Conservation (phyloP, 2,329 filamentous ascomycete species). For the Paraconiothyrium sp. region DNA sequence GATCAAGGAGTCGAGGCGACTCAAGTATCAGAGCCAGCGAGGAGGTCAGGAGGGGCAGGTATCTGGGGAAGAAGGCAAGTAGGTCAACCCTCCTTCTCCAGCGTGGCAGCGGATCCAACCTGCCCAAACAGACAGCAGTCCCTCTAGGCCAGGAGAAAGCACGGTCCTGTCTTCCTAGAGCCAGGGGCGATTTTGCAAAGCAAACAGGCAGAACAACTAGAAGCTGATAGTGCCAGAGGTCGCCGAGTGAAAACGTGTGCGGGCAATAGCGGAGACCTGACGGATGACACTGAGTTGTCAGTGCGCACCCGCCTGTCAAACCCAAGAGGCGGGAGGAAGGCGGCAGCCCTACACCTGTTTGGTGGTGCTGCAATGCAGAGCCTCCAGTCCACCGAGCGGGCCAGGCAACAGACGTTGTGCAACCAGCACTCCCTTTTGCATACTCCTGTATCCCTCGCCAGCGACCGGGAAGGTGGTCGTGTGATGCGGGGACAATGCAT, state of each 20-base stretch:
- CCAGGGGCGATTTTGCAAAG: background rate
- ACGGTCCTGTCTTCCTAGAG: background rate
- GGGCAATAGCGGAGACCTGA: background rate
- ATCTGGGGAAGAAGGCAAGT: slow-evolving; percentile 11
- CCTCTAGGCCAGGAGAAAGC: background rate
- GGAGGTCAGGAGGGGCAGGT: slow-evolving; percentile 19
- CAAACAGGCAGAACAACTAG: background rate
- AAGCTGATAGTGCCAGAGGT: background rate
- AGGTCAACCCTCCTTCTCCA: slow-evolving; percentile 1
- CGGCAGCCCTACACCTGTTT: background rate
- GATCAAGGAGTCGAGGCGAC: background rate
- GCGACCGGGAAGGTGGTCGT: slow-evolving; percentile 1
- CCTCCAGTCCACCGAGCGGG: background rate
- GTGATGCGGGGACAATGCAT: slow-evolving; percentile 2
- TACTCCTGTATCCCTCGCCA: background rate
- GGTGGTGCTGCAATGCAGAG: background rate
- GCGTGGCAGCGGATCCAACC: slow-evolving; percentile 7
- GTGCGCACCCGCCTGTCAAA: slow-evolving; percentile 7
- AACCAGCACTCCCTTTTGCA: slow-evolving; percentile 3
- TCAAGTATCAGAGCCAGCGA: slow-evolving; percentile 20
- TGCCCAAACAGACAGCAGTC: slow-evolving; percentile 4
- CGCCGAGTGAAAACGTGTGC: background rate
- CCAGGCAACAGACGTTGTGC: slow-evolving; percentile 2
- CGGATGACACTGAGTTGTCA: background rate
- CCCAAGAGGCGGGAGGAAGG: slow-evolving; percentile 1